A percentile compares a stretch with the other conserved stretches of the same genome.
Conservation (phyloP, 2,329 filamentous ascomycete species). For the Diplodia intermedia region DNA sequence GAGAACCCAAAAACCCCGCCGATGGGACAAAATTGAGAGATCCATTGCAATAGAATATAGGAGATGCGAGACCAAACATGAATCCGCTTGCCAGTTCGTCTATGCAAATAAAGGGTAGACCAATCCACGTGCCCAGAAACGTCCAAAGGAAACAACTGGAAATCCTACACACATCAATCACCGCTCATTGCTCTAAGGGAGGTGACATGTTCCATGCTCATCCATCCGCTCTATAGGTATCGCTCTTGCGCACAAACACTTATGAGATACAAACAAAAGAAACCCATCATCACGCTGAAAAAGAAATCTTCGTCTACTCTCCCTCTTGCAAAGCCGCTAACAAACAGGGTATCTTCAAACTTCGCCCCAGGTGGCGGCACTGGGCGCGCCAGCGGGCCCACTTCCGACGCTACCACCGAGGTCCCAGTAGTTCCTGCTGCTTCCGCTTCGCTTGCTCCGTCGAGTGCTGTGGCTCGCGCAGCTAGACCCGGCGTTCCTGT, state of each 20-base stretch:
- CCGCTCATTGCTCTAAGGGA: slow-evolving; percentile 9
- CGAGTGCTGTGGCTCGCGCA: slow-evolving; percentile 89
- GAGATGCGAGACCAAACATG: background rate
- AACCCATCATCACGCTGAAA: background rate
- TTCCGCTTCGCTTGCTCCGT: slow-evolving; percentile 71
- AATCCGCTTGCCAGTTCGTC: slow-evolving; percentile 12
- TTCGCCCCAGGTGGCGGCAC: slow-evolving; percentile 18
- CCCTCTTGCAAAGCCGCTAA: background rate
- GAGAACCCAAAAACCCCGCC: background rate
- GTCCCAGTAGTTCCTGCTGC: slow-evolving; percentile 90
- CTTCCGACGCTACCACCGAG: slow-evolving; percentile 81
- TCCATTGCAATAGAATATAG: background rate
- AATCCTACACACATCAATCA: background rate
- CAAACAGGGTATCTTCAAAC: background rate
- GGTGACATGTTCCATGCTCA: slow-evolving; percentile 7
- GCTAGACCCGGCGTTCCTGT: slow-evolving; percentile 53
- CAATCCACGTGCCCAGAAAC: background rate
- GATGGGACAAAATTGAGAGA: background rate
- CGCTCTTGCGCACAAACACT: background rate
- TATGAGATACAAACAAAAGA: background rate
- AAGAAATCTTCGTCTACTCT: slow-evolving; percentile 24
- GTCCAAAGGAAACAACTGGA: background rate
- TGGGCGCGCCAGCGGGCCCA: slow-evolving; percentile 38
- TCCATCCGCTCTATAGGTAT: slow-evolving; percentile 17
- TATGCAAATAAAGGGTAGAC: slow-evolving; percentile 1